Evolutionary conservation across 1,284 basidiomycete genomes (phyloP).

Genomic region (Rhodotorula sp.): DNA sequence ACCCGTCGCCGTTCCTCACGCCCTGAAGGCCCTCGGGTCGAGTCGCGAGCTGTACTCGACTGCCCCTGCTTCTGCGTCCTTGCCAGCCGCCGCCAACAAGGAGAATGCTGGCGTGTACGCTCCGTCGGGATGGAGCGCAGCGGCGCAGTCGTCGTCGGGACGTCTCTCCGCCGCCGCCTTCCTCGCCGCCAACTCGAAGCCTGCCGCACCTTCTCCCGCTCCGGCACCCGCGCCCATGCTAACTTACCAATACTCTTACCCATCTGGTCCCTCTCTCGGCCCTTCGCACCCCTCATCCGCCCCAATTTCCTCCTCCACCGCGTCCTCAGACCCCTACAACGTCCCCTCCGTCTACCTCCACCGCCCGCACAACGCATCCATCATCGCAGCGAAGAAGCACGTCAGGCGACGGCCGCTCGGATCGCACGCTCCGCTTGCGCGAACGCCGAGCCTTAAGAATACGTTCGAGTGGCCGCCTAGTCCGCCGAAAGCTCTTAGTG

Average conservation of each 20-base stretch:
- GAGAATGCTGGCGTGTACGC: slow-evolving; percentile 14
- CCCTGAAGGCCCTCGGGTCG: neutral
- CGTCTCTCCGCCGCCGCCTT: neutral
- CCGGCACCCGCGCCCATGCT: neutral
- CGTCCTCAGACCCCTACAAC: neutral
- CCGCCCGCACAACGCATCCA: slow-evolving; percentile 24
- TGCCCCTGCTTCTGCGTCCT: neutral
- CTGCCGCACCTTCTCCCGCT: neutral
- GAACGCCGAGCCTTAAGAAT: slow-evolving; percentile 34
- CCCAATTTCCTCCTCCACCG: neutral
- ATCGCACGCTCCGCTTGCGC: slow-evolving; percentile 38
- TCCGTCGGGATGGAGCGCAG: neutral
- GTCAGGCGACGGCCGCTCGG: slow-evolving; percentile 36
- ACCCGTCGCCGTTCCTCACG: neutral
- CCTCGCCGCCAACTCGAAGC: neutral
- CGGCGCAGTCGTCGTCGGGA: neutral
- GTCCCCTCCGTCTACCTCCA: slow-evolving; percentile 16
- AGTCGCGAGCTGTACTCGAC: slow-evolving; percentile 1
- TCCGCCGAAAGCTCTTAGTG: slow-evolving; percentile 17
- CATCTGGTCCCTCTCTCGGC: neutral
- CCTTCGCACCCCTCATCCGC: neutral
- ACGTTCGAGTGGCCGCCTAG: slow-evolving; percentile 36
- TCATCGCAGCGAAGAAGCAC: slow-evolving; percentile 41
- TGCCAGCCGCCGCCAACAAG: slow-evolving; percentile 14
- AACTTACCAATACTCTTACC: slow-evolving; percentile 1